These are phyloP conservation scores for Tylopilus plumbeoviolaceoides DNA, from an alignment of 768 basidiomycete species.

Conservation along the genomic window DNA sequence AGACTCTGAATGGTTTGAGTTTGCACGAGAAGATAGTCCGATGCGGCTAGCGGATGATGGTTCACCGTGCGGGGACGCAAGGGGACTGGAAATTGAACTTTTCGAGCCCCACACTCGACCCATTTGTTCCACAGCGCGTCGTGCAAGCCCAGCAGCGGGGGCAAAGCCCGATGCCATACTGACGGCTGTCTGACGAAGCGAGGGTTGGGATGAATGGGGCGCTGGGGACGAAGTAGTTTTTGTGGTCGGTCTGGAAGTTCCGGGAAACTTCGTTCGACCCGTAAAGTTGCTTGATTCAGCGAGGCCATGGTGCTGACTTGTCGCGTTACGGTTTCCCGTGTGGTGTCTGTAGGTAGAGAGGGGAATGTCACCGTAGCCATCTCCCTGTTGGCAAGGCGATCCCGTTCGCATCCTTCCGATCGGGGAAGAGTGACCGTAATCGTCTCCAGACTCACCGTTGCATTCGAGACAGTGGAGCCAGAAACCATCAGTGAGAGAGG, in stretches of 20 bases:
- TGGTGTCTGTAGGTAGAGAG: constrained; percentile 16
- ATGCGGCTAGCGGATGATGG: constrained; percentile 35
- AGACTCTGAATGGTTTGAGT: constrained; percentile 38
- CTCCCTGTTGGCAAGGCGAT: constrained; percentile 40
- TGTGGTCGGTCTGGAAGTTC: constrained; percentile 24
- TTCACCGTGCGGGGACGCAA: constrained; percentile 43
- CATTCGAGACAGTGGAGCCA: constrained; percentile 19
- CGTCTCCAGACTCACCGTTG: constrained; percentile 30
- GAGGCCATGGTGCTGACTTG: constrained; percentile 18
- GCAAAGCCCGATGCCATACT: constrained; percentile 68
- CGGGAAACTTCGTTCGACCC: constrained; percentile 28
- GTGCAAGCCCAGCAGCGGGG: constrained; percentile 71
- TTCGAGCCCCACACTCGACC: constrained; percentile 58
- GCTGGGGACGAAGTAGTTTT: constrained; percentile 8
- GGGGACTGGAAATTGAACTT: constrained; percentile 34
- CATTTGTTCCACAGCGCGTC: constrained; percentile 75
- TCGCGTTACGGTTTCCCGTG: constrained; percentile 27
- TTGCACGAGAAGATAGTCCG: constrained; percentile 35
- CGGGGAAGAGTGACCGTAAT: constrained; percentile 28
- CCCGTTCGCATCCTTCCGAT: constrained; percentile 34
- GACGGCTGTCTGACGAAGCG: constrained; percentile 61
- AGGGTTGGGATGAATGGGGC: constrained; percentile 23
- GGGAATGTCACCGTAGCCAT: constrained; percentile 42
- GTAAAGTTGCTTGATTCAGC: constrained; percentile 22
- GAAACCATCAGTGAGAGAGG: constrained; percentile 29